Percentiles rank a stretch among this genome's conserved stretches.
These are phyloP conservation scores for Pontederia crassipes DNA, from an alignment of 176 grass and related monocot species.

Conservation along the genomic window DNA sequence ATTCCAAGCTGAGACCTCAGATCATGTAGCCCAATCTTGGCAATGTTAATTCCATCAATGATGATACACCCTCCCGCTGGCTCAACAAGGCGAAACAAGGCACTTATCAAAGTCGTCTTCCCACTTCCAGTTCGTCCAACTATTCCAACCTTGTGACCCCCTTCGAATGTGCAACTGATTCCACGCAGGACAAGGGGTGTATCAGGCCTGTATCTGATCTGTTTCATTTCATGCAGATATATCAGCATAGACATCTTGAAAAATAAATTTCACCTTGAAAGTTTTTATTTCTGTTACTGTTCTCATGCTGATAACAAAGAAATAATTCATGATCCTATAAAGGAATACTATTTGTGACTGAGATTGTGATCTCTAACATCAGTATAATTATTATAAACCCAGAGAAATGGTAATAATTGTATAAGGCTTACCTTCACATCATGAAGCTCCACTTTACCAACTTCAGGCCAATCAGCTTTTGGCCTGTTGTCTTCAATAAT, in stretches of 20 bases:
- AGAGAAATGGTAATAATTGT: neutral
- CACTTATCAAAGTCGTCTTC: constrained; percentile 85
- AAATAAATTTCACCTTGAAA: too few relatives aligned
- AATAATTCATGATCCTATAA: too few relatives aligned
- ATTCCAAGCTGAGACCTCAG: constrained; percentile 76
- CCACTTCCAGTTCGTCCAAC: constrained; percentile 92
- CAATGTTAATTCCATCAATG: constrained; percentile 58
- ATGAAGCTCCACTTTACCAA: constrained; percentile 60
- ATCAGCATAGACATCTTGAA: neutral
- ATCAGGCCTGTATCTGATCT: constrained; percentile 74
- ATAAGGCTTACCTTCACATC: constrained; percentile 54
- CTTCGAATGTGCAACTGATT: constrained; percentile 76
- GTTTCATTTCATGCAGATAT: constrained; percentile 9
- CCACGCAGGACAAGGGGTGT: constrained; percentile 57
- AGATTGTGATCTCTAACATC: too few relatives aligned
- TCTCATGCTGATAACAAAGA: too few relatives aligned
- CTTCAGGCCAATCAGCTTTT: constrained; percentile 53
- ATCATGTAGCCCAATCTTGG: constrained; percentile 67
- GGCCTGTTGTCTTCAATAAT: constrained; percentile 51
- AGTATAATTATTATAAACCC: too few relatives aligned
- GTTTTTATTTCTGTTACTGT: too few relatives aligned
- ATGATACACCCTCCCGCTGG: constrained; percentile 39
- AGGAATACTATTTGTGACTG: too few relatives aligned
- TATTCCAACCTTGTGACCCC: constrained; percentile 76
- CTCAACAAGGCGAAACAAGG: constrained; percentile 44